Conservation (phyloP, 306 rosid species). For the Albizia julibrissin region DNA sequence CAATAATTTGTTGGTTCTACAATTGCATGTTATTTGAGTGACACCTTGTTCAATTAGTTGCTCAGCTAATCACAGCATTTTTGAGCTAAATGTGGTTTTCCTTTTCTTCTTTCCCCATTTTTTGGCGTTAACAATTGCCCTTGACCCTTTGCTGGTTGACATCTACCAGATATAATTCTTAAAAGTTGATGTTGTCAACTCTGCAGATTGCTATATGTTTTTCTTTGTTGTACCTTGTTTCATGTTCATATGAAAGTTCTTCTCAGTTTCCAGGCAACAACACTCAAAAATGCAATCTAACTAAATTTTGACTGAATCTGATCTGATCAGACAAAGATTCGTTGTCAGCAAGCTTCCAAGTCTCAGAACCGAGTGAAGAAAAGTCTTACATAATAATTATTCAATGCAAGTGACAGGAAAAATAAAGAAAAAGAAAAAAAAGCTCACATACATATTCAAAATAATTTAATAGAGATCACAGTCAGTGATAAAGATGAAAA, state of each 20-base stretch:
- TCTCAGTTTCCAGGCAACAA: not conserved
- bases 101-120: not conserved
- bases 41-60: not conserved
- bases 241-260: not conserved
- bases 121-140: conserved; percentile 10
- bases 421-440: not conserved
- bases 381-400: not conserved
- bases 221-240: not conserved
- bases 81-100: not conserved
- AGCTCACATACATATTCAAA: too few species aligned
- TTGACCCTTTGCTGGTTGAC: not conserved
- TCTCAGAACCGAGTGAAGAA: not conserved
- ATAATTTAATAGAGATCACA: too few species aligned
- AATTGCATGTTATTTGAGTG: conserved; percentile 12
- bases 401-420: not conserved
- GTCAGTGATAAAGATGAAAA: too few species aligned
- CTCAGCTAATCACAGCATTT: conserved; percentile 3
- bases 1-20: not conserved
- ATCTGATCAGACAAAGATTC: not conserved
- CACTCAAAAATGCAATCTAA: not conserved
- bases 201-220: conserved; percentile 9
- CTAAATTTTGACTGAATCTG: not conserved
- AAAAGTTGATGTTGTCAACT: not conserved
- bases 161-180: not conserved
- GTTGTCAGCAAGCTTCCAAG: not conserved